Percentiles rank a stretch among this genome's conserved stretches.
phyloP scores from a whole-genome alignment of 768 basidiomycete species.

The Agrocybe chaxingu region DNA sequence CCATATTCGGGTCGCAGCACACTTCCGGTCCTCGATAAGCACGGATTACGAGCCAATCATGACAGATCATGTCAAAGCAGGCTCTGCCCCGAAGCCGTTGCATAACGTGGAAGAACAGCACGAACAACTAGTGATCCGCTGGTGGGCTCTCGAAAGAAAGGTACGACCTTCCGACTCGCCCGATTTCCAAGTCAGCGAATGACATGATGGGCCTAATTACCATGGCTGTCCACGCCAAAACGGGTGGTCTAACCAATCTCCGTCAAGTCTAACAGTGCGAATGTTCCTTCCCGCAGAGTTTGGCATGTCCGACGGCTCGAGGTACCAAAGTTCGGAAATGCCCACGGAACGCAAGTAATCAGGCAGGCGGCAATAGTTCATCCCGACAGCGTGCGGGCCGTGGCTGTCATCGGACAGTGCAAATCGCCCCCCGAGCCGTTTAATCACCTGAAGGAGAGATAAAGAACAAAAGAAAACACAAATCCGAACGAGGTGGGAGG shows the following conservation, averaged over 20 bases:
- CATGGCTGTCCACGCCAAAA: constrained; percentile 47
- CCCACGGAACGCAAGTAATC: constrained; percentile 63
- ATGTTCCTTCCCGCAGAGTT: constrained; percentile 47
- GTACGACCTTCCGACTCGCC: constrained; percentile 2
- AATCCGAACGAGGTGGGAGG: neutral
- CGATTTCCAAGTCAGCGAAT: neutral
- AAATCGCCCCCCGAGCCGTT: constrained; percentile 66
- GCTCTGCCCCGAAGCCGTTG: constrained; percentile 5
- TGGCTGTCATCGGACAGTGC: constrained; percentile 96
- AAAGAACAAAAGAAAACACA: neutral
- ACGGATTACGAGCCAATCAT: constrained; percentile 1
- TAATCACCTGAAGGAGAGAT: constrained; percentile 54
- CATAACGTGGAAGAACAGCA: neutral
- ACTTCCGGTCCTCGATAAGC: no score
- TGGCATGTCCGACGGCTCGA: constrained; percentile 36
- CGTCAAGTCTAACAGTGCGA: constrained; percentile 40
- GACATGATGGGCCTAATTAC: constrained; percentile 7
- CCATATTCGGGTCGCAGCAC: no score
- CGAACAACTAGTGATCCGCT: constrained; percentile 15
- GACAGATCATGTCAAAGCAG: constrained; percentile 20
- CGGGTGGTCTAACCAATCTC: constrained; percentile 54
- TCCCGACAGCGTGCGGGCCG: constrained; percentile 81
- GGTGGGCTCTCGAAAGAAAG: constrained; percentile 3
- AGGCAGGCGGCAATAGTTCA: constrained; percentile 71
- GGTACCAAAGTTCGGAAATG: constrained; percentile 64